Base-by-base conservation (phyloP, 2,329 filamentous ascomycete species). In the Fusarium kyushuense region DNA sequence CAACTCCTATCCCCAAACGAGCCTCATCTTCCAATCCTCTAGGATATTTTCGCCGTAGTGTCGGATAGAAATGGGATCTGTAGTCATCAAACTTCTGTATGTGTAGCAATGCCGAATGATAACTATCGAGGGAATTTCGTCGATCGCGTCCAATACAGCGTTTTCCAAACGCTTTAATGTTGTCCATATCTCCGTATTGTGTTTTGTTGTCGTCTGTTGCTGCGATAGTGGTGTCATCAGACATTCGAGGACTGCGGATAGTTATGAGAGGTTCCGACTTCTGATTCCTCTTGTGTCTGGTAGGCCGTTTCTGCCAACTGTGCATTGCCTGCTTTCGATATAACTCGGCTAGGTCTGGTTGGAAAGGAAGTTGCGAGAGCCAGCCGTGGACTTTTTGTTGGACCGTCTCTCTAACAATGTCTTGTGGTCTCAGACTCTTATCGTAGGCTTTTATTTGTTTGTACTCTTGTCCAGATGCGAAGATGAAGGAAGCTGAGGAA, bases 11-110 rank as follows among this genome's bases (percentile, higher is more conserved):
- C 4, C 47, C 47, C 9, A 51, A 40, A 13, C 54, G 23, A 3
- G 42, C 42, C 33, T 60, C 42, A 27, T 60, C 45, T 16, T 60
- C 57, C 30, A 60, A 6, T 1, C 35, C 54, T 3, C 54, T 4
- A 1, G 57, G 57, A 27, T 25, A 51, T 0, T n/a, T 23, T n/a
- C 57, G 13, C 10, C 57, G 29, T 5, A 60, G 23, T 2, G 33
- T 35, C 4, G 57, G 54, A 3, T n/a, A 41, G 1, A 58, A 59
- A 2, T 16, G 51, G 7, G 38, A 2, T 3, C 9, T 29, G 8
- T 14, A 10, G 2, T 6, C 3, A 2, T 19, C 49, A 5, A 30
- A 35, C 2, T n/a, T 9, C 11, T 59, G 13, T 3, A 60, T 60
- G 16, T 59, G 57, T 16, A 60, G 23, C 9, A 60, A 14, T 4